Evolutionary conservation across 257 asterid species (phyloP).

Genomic region (Eustoma russellianum): DNA sequence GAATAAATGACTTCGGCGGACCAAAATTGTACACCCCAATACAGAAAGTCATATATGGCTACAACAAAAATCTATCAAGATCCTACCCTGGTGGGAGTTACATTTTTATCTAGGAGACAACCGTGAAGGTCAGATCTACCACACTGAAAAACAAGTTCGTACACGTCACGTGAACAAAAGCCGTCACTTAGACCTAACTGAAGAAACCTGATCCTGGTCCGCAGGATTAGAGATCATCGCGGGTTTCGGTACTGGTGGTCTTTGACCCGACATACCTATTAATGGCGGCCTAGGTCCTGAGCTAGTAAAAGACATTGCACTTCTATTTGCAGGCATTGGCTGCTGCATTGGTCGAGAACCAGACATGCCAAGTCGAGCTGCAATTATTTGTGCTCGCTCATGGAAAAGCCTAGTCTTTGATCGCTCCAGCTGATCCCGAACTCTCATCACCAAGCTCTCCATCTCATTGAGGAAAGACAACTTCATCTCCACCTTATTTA

Average conservation of each 20-base stretch:
- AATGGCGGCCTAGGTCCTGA: conserved; percentile 43
- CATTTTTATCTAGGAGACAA: conserved; percentile 32
- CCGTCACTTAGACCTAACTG: conserved; percentile 47
- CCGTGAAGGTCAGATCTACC: conserved; percentile 14
- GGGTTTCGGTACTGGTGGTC: conserved; percentile 61
- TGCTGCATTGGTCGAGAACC: conserved; percentile 54
- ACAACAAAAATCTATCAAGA: too few relatives aligned
- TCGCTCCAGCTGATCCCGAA: conserved; percentile 77
- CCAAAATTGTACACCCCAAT: too few relatives aligned
- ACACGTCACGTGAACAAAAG: conserved; percentile 10
- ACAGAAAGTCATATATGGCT: too few relatives aligned
- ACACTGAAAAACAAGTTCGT: conserved; percentile 10
- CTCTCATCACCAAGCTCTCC: conserved; percentile 68
- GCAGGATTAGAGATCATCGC: conserved; percentile 32
- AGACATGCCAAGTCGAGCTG: conserved; percentile 64
- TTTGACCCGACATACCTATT: conserved; percentile 44
- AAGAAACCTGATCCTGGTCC: conserved; percentile 40
- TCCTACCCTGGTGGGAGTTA: neutral
- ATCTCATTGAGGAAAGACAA: conserved; percentile 70
- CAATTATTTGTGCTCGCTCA: conserved; percentile 85
- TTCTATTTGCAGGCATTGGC: conserved; percentile 44
- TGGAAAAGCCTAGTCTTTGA: conserved; percentile 82
- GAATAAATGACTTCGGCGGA: too few relatives aligned
- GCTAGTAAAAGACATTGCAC: conserved; percentile 36
- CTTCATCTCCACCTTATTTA: conserved; percentile 85